Percentiles rank a stretch among this genome's conserved stretches.
phyloP scores from a whole-genome alignment of 225 moss, liverwort and hornwort genomes.

The Pseudoscleropodium purum region DNA sequence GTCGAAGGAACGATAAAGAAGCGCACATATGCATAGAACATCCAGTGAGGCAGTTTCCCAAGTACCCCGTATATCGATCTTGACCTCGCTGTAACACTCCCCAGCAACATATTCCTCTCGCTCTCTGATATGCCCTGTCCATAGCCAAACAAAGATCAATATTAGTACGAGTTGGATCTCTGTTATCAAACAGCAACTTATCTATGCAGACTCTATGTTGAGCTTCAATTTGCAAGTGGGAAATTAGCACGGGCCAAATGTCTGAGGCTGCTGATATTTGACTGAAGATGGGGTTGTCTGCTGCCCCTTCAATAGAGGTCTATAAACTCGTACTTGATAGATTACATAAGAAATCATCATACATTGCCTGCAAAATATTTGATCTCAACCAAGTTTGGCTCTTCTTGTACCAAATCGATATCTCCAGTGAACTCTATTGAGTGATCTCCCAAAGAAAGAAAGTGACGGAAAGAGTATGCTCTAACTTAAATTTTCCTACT shows the following conservation, averaged over 20 bases:
- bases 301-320: not conserved
- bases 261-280: not conserved
- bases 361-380: not conserved
- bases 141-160: not conserved
- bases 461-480: not conserved
- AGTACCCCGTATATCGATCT: not conserved
- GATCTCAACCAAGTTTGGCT: not conserved
- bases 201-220: not conserved
- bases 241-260: not conserved
- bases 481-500: not conserved
- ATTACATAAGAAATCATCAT: not conserved
- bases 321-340: not conserved
- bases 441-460: not conserved
- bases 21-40: constrained; percentile 37
- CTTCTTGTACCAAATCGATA: not conserved
- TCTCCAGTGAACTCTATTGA: not conserved
- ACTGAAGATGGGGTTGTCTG: not conserved
- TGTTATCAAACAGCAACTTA: not conserved
- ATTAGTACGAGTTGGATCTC: not conserved
- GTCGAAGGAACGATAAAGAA: constrained; percentile 12
- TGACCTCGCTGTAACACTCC: not conserved
- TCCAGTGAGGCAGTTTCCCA: constrained; percentile 34
- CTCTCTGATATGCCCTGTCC: constrained; percentile 30
- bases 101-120: constrained; percentile 20
- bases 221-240: not conserved